These are phyloP conservation scores for Penicillium arizonense DNA, from an alignment of 495 filamentous ascomycete genomes.

Conservation along the genomic window DNA sequence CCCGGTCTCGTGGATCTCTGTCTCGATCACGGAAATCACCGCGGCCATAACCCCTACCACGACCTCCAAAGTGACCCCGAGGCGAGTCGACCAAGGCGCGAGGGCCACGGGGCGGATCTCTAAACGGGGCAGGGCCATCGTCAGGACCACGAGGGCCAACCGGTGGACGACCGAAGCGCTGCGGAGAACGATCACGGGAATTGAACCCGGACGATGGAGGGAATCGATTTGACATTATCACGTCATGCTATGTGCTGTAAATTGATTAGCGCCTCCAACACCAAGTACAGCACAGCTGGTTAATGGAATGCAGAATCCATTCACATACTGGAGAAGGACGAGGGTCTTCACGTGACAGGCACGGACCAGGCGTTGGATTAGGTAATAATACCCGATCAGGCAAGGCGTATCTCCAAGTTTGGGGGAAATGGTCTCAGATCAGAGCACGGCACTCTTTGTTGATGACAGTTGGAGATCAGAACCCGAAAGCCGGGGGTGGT, in stretches of 20 bases:
- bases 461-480: no score
- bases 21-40: slow-evolving; percentile 63
- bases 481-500: no score
- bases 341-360: slow-evolving; percentile 5
- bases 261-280: slow-evolving; percentile 6
- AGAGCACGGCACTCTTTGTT: background rate
- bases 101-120: slow-evolving; percentile 68
- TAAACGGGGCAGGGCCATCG: slow-evolving; percentile 36
- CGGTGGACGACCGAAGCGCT: slow-evolving; percentile 44
- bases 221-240: slow-evolving; percentile 50
- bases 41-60: slow-evolving; percentile 50
- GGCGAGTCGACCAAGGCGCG: slow-evolving; percentile 67
- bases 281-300: background rate
- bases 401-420: slow-evolving; percentile 1
- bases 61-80: slow-evolving; percentile 44
- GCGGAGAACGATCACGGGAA: slow-evolving; percentile 48
- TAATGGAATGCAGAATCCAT: slow-evolving; percentile 6
- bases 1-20: slow-evolving; percentile 47
- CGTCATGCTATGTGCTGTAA: slow-evolving; percentile 38
- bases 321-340: slow-evolving; percentile 2
- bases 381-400: slow-evolving; percentile 2
- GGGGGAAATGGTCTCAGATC: background rate
- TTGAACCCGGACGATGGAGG: slow-evolving; percentile 47
- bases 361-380: slow-evolving; percentile 1
- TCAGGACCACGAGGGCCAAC: slow-evolving; percentile 39